Conservation (phyloP, 352 stramenopile species). For the Pythium apleroticum region DNA sequence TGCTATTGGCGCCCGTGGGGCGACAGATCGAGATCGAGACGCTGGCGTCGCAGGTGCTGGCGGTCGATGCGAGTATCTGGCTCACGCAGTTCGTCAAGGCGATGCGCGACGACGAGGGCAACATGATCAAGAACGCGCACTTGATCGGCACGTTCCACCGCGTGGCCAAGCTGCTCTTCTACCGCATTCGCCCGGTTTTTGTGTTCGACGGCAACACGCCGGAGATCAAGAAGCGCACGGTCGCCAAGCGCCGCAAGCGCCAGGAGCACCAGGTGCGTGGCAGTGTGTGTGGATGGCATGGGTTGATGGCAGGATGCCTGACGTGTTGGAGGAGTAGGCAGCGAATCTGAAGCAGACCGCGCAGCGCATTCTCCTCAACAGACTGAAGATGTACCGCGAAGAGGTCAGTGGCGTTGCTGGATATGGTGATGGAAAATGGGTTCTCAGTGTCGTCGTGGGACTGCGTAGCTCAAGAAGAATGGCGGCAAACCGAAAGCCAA, state of each 20-base stretch:
- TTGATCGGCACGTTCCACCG: slow-evolving; percentile 93
- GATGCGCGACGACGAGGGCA: slow-evolving; percentile 95
- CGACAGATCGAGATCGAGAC: slow-evolving; percentile 98
- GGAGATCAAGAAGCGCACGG: slow-evolving; percentile 94
- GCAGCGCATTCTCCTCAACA: slow-evolving; percentile 94
- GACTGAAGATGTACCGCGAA: slow-evolving; percentile 63
- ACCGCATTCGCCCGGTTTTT: slow-evolving; percentile 97
- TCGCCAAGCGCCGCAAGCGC: slow-evolving; percentile 55
- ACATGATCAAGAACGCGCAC: slow-evolving; percentile 95
- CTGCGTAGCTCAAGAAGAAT: slow-evolving; percentile 54
- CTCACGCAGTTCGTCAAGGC: slow-evolving; percentile 99
- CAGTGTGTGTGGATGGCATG: no score
- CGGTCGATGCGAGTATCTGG: slow-evolving; percentile 99
- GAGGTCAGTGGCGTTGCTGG: slow-evolving; percentile 30
- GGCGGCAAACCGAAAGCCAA: slow-evolving; percentile 29
- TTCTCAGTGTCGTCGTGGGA: neutral
- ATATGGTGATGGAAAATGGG: neutral
- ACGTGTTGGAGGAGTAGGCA: slow-evolving; percentile 28
- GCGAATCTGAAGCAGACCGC: slow-evolving; percentile 91
- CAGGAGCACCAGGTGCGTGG: slow-evolving; percentile 59
- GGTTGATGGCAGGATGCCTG: slow-evolving; percentile 9
- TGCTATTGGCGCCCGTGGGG: slow-evolving; percentile 94
- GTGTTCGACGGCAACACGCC: slow-evolving; percentile 99
- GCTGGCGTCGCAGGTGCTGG: slow-evolving; percentile 93
- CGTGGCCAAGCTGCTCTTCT: slow-evolving; percentile 94